Conservation (phyloP, 176 grass and related monocot genomes). For the Neostapfia colusana region DNA sequence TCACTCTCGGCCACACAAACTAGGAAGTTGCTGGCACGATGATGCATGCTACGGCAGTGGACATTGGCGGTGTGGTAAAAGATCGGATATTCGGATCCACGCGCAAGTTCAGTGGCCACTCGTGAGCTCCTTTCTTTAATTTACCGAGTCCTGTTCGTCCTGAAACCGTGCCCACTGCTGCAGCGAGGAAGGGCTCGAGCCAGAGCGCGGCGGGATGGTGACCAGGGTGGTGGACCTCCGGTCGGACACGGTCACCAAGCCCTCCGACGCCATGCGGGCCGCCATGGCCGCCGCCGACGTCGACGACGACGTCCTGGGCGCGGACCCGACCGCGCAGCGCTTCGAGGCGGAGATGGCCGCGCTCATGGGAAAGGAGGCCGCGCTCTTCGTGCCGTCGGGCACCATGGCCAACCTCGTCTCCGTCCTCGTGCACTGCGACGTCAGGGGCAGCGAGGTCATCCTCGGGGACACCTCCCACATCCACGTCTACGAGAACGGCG, state of each 20-base stretch:
- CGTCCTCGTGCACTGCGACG: slow-evolving; percentile 82
- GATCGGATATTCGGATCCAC: neutral
- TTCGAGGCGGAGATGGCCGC: slow-evolving; percentile 71
- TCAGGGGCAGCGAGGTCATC: slow-evolving; percentile 83
- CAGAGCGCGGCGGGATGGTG: slow-evolving; percentile 41
- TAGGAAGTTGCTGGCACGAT: too few species aligned
- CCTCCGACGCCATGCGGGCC: slow-evolving; percentile 67
- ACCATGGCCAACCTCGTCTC: slow-evolving; percentile 96
- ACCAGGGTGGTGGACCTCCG: slow-evolving; percentile 74
- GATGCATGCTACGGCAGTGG: too few species aligned
- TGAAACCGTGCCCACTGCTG: neutral
- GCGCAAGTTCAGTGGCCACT: neutral
- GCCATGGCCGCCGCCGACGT: slow-evolving; percentile 92
- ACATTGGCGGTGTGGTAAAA: too few species aligned
- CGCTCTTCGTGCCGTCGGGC: slow-evolving; percentile 88
- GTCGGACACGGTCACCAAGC: slow-evolving; percentile 94
- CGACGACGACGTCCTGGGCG: slow-evolving; percentile 83
- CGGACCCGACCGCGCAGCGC: slow-evolving; percentile 65
- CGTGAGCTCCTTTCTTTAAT: neutral
- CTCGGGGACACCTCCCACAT: slow-evolving; percentile 86
- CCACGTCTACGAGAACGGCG: slow-evolving; percentile 91
- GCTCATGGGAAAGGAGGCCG: slow-evolving; percentile 78
- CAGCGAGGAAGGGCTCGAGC: neutral
- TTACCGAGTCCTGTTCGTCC: neutral
- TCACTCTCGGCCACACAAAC: neutral